phyloP scores from a whole-genome alignment of 2,329 filamentous ascomycete species.

The Colletotrichum orbiculare region DNA sequence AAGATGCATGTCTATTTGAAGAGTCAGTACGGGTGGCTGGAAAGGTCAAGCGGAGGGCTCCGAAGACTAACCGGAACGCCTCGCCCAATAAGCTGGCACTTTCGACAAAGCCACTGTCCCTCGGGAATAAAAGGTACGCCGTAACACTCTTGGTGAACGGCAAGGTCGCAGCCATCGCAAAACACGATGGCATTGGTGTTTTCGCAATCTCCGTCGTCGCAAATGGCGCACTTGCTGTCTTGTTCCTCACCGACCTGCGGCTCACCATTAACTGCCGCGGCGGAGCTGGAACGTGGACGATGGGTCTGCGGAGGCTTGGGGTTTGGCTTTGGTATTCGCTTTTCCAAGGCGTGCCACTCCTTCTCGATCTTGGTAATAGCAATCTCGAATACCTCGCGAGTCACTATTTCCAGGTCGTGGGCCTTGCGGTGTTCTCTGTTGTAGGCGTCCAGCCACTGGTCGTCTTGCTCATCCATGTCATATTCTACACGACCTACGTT shows the following conservation, averaged over 20 bases:
- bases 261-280: constrained; percentile 95
- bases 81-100: constrained; percentile 94
- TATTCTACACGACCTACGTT: constrained; percentile 89
- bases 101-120: constrained; percentile 97
- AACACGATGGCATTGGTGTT: constrained; percentile 99
- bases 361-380: constrained; percentile 99
- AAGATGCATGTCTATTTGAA: constrained; percentile 85
- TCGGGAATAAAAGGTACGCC: constrained; percentile 98
- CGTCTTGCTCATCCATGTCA: constrained; percentile 99
- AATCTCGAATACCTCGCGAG: constrained; percentile 94
- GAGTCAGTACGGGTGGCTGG: constrained; percentile 5
- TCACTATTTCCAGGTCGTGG: constrained; percentile 83
- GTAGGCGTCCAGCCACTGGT: constrained; percentile 90
- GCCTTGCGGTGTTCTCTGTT: constrained; percentile 78
- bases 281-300: constrained; percentile 90
- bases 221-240: constrained; percentile 97
- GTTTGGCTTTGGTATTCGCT: constrained; percentile 95
- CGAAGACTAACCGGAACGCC: constrained; percentile 77
- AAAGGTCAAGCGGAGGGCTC: neutral
- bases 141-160: constrained; percentile 98
- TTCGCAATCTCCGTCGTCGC: constrained; percentile 98
- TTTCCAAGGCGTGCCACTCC: constrained; percentile 96
- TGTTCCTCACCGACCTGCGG: constrained; percentile 89
- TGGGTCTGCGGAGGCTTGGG: constrained; percentile 96
- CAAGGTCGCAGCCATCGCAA: constrained; percentile 96